Evolutionary conservation across 108 stramenopile genomes (phyloP).

Genomic region (Pelagomonas calceolata): DNA sequence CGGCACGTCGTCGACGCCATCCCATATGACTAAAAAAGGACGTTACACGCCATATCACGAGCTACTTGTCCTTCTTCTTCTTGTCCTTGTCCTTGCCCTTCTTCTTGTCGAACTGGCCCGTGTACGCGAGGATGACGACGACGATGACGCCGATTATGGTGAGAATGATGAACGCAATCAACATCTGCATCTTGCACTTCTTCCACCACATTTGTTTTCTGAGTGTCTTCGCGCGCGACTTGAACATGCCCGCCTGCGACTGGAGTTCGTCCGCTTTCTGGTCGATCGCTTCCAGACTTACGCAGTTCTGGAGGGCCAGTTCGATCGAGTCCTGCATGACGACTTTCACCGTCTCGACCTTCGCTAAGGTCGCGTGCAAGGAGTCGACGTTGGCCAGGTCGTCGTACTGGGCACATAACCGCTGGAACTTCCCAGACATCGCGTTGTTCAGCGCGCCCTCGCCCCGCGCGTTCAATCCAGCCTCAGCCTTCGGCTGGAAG

Average conservation of each 20-base stretch:
- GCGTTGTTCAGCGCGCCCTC: not conserved
- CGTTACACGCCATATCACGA: too few relatives aligned
- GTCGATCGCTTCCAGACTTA: conserved; percentile 15
- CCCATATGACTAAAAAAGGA: too few relatives aligned
- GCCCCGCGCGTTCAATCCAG: not conserved
- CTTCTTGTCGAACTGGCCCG: too few relatives aligned
- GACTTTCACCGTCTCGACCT: conserved; percentile 28
- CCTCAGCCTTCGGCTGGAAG: not conserved
- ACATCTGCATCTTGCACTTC: conserved; percentile 17
- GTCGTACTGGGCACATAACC: conserved; percentile 61
- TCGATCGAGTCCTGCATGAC: conserved; percentile 23
- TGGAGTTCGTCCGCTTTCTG: conserved; percentile 20
- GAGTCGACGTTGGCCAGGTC: conserved; percentile 73
- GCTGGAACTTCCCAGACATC: not conserved
- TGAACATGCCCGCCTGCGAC: conserved; percentile 18
- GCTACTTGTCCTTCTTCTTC: too few relatives aligned
- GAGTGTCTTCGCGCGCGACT: conserved; percentile 12
- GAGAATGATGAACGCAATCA: conserved; percentile 9
- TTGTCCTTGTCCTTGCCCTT: too few relatives aligned
- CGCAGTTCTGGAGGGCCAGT: conserved; percentile 20
- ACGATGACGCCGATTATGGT: conserved; percentile 10
- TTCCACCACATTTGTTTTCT: conserved; percentile 22
- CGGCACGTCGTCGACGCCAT: too few relatives aligned
- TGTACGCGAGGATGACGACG: not conserved
- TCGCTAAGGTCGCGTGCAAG: conserved; percentile 52